Evolutionary conservation across 768 basidiomycete species (phyloP).

Genomic region (Pleurotus pulmonarius): DNA sequence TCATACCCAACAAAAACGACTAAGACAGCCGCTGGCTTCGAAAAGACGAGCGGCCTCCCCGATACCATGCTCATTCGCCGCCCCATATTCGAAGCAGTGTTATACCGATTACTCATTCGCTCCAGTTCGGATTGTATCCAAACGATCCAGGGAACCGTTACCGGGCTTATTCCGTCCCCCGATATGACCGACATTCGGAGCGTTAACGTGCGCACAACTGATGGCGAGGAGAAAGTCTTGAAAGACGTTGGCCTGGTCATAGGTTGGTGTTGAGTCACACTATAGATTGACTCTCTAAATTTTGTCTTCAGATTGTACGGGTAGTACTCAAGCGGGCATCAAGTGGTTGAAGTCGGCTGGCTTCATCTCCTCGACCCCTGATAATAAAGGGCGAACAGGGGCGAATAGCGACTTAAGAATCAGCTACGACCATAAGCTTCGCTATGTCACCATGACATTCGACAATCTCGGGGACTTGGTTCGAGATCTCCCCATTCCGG

Average conservation of each 20-base stretch:
- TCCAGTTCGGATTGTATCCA: not conserved
- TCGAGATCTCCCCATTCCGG: constrained; percentile 11
- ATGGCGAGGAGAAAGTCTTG: constrained; percentile 4
- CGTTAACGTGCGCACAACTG: constrained; percentile 11
- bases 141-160: constrained; percentile 9
- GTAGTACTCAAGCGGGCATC: constrained; percentile 15
- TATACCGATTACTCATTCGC: constrained; percentile 12
- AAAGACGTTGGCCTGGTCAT: constrained; percentile 10
- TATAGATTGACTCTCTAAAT: too few species aligned
- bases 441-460: constrained; percentile 14
- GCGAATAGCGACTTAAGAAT: not conserved
- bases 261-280: not conserved
- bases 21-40: not conserved
- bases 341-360: constrained; percentile 14
- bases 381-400: not conserved
- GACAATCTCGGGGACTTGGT: constrained; percentile 13
- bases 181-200: constrained; percentile 2
- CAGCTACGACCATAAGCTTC: constrained; percentile 14
- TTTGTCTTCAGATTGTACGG: constrained; percentile 17
- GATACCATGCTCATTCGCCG: constrained; percentile 13
- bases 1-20: constrained; percentile 7
- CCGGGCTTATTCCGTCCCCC: not conserved
- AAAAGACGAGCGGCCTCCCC: constrained; percentile 3
- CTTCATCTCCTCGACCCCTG: not conserved
- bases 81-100: constrained; percentile 14